These are phyloP conservation scores for Candida corydali DNA, from an alignment of 805 yeast species.

Conservation along the genomic window DNA sequence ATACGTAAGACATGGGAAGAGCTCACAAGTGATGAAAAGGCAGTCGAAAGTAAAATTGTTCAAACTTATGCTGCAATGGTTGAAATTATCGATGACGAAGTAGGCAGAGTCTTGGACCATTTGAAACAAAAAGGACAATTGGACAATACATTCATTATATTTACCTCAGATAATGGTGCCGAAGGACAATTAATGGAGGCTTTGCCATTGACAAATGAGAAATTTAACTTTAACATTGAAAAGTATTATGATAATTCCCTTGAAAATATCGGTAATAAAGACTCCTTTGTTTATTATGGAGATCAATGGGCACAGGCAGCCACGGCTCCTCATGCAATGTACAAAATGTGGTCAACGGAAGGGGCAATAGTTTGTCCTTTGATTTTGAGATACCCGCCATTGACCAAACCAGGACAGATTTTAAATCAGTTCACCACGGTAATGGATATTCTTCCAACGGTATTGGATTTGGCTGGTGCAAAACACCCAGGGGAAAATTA, in stretches of 20 bases:
- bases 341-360: conserved; percentile 55
- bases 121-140: conserved; percentile 40
- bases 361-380: conserved; percentile 60
- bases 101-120: conserved; percentile 45
- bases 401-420: conserved; percentile 24
- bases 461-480: conserved; percentile 47
- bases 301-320: conserved; percentile 64
- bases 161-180: conserved; percentile 65
- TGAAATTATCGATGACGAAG: conserved; percentile 46
- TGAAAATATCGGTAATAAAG: conserved; percentile 45
- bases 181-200: conserved; percentile 60
- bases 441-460: conserved; percentile 58
- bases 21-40: conserved; percentile 32
- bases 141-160: conserved; percentile 53
- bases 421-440: conserved; percentile 47
- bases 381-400: conserved; percentile 42
- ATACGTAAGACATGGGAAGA: conserved; percentile 44
- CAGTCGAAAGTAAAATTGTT: conserved; percentile 42
- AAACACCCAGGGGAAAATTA: conserved; percentile 39
- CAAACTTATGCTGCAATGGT: conserved; percentile 65
- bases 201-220: conserved; percentile 37
- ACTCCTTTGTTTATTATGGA: conserved; percentile 50
- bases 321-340: conserved; percentile 52
- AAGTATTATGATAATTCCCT: conserved; percentile 38
- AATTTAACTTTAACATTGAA: conserved; percentile 21